Evolutionary conservation across 768 basidiomycete genomes (phyloP), one percentile per base, ranked within the genome.

Genomic region (Tulasnella sp.): DNA sequence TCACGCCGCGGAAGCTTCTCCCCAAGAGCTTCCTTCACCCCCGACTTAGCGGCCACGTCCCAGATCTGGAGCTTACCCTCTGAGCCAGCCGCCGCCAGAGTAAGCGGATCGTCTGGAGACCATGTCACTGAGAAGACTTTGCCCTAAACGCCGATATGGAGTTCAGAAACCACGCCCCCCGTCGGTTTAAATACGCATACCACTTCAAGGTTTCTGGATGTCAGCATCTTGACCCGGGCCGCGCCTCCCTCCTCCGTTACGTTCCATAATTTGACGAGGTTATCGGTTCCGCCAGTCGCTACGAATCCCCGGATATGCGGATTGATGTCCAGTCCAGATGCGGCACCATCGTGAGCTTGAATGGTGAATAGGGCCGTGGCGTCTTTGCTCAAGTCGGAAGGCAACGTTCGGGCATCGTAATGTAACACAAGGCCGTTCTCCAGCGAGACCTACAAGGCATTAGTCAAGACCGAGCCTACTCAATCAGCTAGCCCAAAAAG

Each of bases 361-460:
- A 99, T 86, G 5, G 95, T 99, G 85, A 96, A 99, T 46, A 90
- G 90, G 11, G 92, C 89, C 0, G 90, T 91, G 2, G 91, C 91
- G 1, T 91, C 88, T 9, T 84, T 83, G 77, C 88, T 86, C n/a
- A 91, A 85, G 81, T 91, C 87, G 5, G 91, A 89, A 13, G 95
- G 90, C 10, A 98, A 86, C 10, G 91, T 91, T 79, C 96, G 90
- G 5, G 91, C 92, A 83, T 99, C 97, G 81, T 93, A 99, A 82
- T 95, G 93, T 80, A 98, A 87, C 20, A 99, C 93, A 6, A 95
- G 86, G 18, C 98, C 98, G 81, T 98, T 98, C 85, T 99, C 97
- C 29, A 98, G 87, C 0, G 96, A 93, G 35, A 98, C 95, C 95
- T 98, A 75, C 44, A n/a, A 35, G 55, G 23, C 29, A 44, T 39